Evolutionary conservation across 805 yeast species (phyloP), one percentile per base, ranked within the genome.

Genomic region (Candida wancherniae): DNA sequence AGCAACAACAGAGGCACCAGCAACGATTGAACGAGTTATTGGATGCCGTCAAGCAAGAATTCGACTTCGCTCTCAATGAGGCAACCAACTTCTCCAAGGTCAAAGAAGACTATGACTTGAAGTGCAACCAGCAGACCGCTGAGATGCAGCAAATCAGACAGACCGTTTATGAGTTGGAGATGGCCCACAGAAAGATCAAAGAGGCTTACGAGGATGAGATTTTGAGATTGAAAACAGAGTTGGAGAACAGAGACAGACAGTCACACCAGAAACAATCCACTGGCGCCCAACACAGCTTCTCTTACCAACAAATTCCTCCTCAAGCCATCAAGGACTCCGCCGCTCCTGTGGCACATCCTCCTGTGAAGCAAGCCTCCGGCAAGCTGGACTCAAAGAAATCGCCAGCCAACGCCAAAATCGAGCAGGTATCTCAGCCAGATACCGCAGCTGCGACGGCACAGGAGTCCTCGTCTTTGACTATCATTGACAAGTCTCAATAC

Each of bases 131-230:
- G 62, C 97, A 90, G 61, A 80, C 86, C 35, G 83, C 80, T 31
- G 98, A 92, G 59, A 79, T 90, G 75, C 88, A 87, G 54, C 94
- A 84, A 56, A 87, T 90, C 36, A 76, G 96, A 51, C 94, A 87
- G 52, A 85, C 95, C 8, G 95, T 90, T 17, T 87, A 80, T 53
- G 97, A 92, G 55, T 73, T 90, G 50, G 97, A 90, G 58, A 75
- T 81, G 73, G 90, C 95, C 22, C 97, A 90, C 65, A 73, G 95
- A 47, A 84, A 85, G 55, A 84, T 92, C 73, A 88, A 90, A 63
- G 97, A 90, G 52, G 87, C 88, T 27, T 92, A 90, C 61, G 97
- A 90, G 58, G 95, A 84, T 50, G 97, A 90, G 61, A 83, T 92
- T 34, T 67, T 76, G 53, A 71, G 92, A 46, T 71, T 90, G 58